phyloP scores from a whole-genome alignment of 2,329 filamentous ascomycete species.

The Xylaria sp. region DNA sequence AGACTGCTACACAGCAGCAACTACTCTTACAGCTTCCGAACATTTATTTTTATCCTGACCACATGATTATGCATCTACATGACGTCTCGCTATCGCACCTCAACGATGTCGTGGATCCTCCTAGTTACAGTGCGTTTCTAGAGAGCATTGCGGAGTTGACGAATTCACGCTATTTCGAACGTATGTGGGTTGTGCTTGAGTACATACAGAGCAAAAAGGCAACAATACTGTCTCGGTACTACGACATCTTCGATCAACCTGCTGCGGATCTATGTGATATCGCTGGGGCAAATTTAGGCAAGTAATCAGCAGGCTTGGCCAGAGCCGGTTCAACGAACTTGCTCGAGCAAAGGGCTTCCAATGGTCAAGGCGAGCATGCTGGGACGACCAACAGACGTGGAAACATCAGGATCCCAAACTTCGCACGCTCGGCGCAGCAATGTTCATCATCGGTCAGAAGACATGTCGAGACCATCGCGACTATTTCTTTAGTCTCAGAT shows the following conservation, averaged over 20 bases:
- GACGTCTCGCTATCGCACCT: constrained; percentile 23
- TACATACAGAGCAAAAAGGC: constrained; percentile 28
- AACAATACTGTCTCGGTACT: constrained; percentile 18
- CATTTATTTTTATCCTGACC: constrained; percentile 27
- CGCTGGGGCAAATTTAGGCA: constrained; percentile 17
- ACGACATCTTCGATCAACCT: constrained; percentile 20
- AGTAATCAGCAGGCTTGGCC: constrained; percentile 25
- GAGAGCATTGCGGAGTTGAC: constrained; percentile 27
- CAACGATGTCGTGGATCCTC: constrained; percentile 14
- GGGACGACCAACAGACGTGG: constrained; percentile 31
- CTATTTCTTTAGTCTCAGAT: constrained; percentile 29
- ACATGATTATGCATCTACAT: constrained; percentile 28
- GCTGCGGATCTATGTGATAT: constrained; percentile 15
- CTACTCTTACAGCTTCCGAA: constrained; percentile 23
- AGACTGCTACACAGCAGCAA: constrained; percentile 25
- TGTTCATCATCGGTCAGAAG: constrained; percentile 30
- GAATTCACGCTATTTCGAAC: constrained; percentile 27
- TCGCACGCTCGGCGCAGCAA: constrained; percentile 24
- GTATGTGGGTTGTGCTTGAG: constrained; percentile 32
- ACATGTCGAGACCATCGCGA: constrained; percentile 26
- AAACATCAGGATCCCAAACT: constrained; percentile 21
- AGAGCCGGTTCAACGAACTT: constrained; percentile 28
- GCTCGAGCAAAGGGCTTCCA: constrained; percentile 25
- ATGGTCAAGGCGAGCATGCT: constrained; percentile 28
- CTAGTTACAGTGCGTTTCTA: constrained; percentile 16